Conservation (phyloP, 2,329 filamentous ascomycete genomes). For the Onygenales sp. region DNA sequence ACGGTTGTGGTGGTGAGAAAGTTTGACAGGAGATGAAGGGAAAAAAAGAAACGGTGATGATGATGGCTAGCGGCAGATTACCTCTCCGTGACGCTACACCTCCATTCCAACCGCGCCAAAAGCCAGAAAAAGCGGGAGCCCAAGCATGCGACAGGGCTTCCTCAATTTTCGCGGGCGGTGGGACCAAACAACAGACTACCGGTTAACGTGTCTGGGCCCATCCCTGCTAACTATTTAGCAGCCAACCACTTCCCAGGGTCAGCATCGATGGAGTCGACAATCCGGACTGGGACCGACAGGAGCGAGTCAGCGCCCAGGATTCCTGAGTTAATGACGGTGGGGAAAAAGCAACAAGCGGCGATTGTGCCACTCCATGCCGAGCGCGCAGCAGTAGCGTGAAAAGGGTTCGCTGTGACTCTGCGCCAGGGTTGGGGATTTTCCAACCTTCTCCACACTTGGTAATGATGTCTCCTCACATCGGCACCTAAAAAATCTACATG, state of each 20-base stretch:
- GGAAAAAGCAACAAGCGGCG: slow-evolving; percentile 1
- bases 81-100: neutral
- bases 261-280: neutral
- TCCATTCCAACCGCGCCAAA: neutral
- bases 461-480: neutral
- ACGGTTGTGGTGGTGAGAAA: neutral
- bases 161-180: slow-evolving; percentile 4
- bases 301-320: neutral
- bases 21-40: neutral
- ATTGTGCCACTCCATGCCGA: slow-evolving; percentile 1
- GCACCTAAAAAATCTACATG: neutral
- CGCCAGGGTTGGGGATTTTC: neutral
- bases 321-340: neutral
- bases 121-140: neutral
- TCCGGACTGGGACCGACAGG: neutral
- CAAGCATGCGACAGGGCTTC: slow-evolving; percentile 4
- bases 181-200: slow-evolving; percentile 2
- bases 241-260: neutral
- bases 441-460: neutral
- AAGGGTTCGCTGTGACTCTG: neutral
- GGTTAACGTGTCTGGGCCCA: slow-evolving; percentile 3
- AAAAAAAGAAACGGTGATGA: slow-evolving; percentile 1
- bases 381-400: neutral
- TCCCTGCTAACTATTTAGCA: neutral
- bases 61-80: slow-evolving; percentile 2